These are phyloP conservation scores for Leccinum subgranulosum DNA, from an alignment of 768 basidiomycete species.

Conservation along the genomic window DNA sequence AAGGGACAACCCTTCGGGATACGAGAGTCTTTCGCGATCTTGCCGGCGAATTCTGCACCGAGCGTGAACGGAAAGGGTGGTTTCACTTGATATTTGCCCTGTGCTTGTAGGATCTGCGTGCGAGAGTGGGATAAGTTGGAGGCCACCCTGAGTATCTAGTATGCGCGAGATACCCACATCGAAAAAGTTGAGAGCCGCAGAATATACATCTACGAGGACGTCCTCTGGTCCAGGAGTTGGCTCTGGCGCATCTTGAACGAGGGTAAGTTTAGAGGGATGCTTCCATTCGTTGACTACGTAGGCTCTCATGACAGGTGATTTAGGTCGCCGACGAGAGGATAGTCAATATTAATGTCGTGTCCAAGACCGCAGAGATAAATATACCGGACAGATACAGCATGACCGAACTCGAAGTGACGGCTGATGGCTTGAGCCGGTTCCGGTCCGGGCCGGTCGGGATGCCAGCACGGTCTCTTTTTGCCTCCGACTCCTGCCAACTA, in stretches of 20 bases:
- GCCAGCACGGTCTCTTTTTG: not conserved
- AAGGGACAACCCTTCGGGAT: constrained; percentile 78
- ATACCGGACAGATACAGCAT: not conserved
- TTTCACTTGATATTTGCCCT: constrained; percentile 87
- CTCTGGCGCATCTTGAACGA: constrained; percentile 54
- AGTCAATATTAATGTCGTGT: not conserved
- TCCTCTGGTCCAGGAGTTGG: constrained; percentile 50
- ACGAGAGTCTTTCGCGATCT: constrained; percentile 62
- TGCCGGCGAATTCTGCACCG: constrained; percentile 84
- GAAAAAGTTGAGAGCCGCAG: constrained; percentile 77
- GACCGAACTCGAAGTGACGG: not conserved
- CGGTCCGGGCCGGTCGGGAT: not conserved
- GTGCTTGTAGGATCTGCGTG: constrained; percentile 72
- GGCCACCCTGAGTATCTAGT: constrained; percentile 2
- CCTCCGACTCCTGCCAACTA: not conserved
- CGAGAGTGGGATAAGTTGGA: not conserved
- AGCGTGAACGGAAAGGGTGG: constrained; percentile 83
- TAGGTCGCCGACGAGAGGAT: not conserved
- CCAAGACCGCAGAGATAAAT: not conserved
- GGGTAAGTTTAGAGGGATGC: constrained; percentile 61
- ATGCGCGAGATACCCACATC: constrained; percentile 40
- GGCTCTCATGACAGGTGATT: constrained; percentile 57
- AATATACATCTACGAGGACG: constrained; percentile 73
- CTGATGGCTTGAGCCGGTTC: not conserved
- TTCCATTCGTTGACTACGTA: constrained; percentile 69